These are phyloP conservation scores for Cladorrhinum sp. DNA, from an alignment of 2,329 filamentous ascomycete species.

Conservation along the genomic window DNA sequence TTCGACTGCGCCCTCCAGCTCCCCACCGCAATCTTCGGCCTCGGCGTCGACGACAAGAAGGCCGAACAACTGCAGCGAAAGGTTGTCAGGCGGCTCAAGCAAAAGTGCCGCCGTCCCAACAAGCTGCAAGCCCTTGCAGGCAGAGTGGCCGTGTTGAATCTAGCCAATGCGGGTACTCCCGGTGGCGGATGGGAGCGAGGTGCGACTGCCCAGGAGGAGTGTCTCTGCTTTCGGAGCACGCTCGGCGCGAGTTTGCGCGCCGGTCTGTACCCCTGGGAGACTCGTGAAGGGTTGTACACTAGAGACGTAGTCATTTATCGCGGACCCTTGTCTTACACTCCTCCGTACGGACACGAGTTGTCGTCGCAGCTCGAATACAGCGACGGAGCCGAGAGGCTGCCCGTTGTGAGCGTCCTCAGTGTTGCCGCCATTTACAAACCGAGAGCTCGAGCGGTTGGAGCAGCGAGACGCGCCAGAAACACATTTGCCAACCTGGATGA, in stretches of 20 bases:
- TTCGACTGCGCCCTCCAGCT: background rate
- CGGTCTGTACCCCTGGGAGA: constrained; percentile 15
- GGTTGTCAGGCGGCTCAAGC: background rate
- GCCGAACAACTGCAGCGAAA: background rate
- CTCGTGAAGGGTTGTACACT: constrained; percentile 29
- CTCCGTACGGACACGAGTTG: background rate
- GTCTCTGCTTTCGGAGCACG: constrained; percentile 56
- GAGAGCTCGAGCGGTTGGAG: background rate
- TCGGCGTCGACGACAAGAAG: background rate
- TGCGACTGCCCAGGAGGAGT: constrained; percentile 65
- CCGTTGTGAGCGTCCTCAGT: constrained; percentile 46
- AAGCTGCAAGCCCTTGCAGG: background rate
- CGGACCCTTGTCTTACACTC: background rate
- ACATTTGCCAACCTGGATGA: constrained; percentile 36
- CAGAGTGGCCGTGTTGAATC: background rate
- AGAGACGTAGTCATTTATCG: constrained; percentile 27
- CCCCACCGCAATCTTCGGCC: background rate
- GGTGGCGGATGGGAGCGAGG: constrained; percentile 66
- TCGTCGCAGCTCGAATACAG: background rate
- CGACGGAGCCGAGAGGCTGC: background rate
- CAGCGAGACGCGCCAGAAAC: no score
- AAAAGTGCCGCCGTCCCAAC: background rate
- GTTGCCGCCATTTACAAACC: constrained; percentile 46
- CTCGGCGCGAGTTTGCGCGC: constrained; percentile 16
- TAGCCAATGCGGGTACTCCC: constrained; percentile 33